Evolutionary conservation across 2,329 filamentous ascomycete species (phyloP).

Genomic region (Colletotrichum melonis): DNA sequence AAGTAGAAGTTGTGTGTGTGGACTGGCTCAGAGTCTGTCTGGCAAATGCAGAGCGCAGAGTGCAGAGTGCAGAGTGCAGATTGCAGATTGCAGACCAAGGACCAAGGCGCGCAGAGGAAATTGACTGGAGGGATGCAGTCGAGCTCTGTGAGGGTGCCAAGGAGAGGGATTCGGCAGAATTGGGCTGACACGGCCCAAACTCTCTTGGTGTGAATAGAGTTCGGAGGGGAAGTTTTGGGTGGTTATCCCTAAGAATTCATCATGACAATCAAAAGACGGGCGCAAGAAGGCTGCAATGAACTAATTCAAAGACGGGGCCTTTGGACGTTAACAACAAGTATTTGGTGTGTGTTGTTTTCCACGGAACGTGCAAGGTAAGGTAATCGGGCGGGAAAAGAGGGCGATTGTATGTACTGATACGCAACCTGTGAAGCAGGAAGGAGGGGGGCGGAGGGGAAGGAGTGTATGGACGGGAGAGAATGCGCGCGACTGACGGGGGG

Average conservation of each 20-base stretch:
- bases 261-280: neutral
- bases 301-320: neutral
- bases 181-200: constrained; percentile 36
- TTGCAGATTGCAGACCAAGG: constrained; percentile 12
- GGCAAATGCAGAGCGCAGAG: neutral
- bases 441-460: constrained; percentile 3
- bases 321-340: neutral
- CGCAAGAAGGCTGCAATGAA: neutral
- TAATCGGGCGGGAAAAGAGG: neutral
- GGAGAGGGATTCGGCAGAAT: constrained; percentile 29
- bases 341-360: neutral
- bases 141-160: constrained; percentile 19
- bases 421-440: neutral
- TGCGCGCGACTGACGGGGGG: neutral
- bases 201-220: constrained; percentile 31
- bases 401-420: constrained; percentile 11
- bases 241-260: constrained; percentile 21
- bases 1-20: neutral
- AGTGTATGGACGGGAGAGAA: constrained; percentile 9
- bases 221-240: neutral
- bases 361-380: neutral
- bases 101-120: constrained; percentile 6
- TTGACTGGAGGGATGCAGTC: constrained; percentile 12
- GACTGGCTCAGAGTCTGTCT: neutral
- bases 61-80: neutral